Conservation (phyloP, 2,329 filamentous ascomycete genomes). For the Huntiella abstrusa region DNA sequence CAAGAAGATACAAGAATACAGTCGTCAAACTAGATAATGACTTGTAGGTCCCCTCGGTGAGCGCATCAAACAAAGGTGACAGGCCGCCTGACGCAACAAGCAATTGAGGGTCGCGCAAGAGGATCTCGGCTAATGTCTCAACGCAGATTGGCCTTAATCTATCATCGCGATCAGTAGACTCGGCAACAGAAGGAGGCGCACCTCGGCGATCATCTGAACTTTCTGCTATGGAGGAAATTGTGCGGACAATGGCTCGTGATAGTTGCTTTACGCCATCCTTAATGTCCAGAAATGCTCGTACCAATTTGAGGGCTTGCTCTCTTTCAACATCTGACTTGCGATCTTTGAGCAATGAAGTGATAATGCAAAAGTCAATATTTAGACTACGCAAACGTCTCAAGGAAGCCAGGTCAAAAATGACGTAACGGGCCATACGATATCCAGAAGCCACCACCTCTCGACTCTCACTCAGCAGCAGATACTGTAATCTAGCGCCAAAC, state of each 20-base stretch:
- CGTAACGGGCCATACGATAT: conserved; percentile 83
- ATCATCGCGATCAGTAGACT: conserved; percentile 52
- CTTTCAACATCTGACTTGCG: conserved; percentile 92
- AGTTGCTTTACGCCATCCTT: conserved; percentile 82
- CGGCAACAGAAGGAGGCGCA: conserved; percentile 39
- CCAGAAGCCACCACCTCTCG: conserved; percentile 89
- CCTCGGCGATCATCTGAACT: conserved; percentile 65
- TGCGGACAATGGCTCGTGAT: conserved; percentile 69
- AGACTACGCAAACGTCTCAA: conserved; percentile 71
- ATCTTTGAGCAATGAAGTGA: conserved; percentile 84
- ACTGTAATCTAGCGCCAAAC: conserved; percentile 83
- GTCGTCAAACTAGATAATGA: conserved; percentile 75
- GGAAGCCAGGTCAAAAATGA: conserved; percentile 80
- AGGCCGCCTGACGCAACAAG: conserved; percentile 72
- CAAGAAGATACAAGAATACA: conserved; percentile 78
- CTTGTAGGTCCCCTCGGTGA: conserved; percentile 80
- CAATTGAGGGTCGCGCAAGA: conserved; percentile 68
- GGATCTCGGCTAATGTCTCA: conserved; percentile 78
- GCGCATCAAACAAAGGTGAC: conserved; percentile 70
- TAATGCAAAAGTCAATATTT: conserved; percentile 83
- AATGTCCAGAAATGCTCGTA: conserved; percentile 85
- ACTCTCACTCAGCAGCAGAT: conserved; percentile 89
- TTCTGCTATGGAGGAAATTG: conserved; percentile 79
- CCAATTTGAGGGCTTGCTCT: conserved; percentile 91
- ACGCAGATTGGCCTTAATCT: conserved; percentile 77